Base-by-base conservation (phyloP, 495 filamentous ascomycete species). In the Apiosordaria backusii region DNA sequence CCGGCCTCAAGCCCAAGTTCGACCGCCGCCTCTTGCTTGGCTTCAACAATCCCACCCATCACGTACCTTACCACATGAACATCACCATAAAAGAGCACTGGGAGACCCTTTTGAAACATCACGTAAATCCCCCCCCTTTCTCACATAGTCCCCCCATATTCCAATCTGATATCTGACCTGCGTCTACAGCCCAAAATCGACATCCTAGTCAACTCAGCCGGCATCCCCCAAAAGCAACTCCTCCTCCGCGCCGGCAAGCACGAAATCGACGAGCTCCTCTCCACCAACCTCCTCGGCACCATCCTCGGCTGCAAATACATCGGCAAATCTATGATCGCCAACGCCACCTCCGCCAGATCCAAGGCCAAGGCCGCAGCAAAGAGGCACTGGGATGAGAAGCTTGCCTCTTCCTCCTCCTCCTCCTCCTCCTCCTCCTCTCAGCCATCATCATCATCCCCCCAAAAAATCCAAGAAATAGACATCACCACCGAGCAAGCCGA, bases 181-280 rank as follows among this genome's bases (percentile, higher is more conserved):
- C 35, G 9, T 15, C 5, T 23, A 5, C 24, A 71, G 65, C 22
- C 25, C 6, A 13, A 65, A 24, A 77, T 88, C n/a, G 86, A 92
- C 71, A 80, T 92, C 58, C 85, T 94, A 4, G 79, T 94, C 65
- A 94, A 93, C 74, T 88, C 88, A 18, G 92, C 92, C 0, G 92
- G 92, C 18, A 77, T 91, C 16, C 81, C 87, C 1, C 85, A 89
- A 26, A 79, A 77, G 6, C 81, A 79, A 1, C 80, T 91, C 2
- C 81, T 94, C 3, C 72, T 86, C 23, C 76, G 75, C 6, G 82
- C 82, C 0, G 55, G 71, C 5, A 58, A 75, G 0, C 65, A 65
- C 0, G 73, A 81, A 0, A 75, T 90, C 35, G 76, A 86, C 0
- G 67, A 76, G 2, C 73, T 89, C 5, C 64, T 95, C 2, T 72